Conservation (phyloP, 805 yeast species). For the Ogataea thermomethanolica region DNA sequence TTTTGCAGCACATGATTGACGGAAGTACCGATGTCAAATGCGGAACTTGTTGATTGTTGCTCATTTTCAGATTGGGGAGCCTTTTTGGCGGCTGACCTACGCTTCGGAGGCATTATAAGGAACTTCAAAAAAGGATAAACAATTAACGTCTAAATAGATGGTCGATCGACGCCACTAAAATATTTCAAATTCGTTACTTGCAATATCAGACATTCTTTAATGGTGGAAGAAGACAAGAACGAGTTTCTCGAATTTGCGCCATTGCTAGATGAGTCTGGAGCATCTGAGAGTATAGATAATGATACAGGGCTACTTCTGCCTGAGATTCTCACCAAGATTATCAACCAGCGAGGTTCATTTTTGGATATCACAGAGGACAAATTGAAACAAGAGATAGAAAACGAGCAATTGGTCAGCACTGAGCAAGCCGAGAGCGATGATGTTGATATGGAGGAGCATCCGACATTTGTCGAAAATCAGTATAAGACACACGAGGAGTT, state of each 20-base stretch:
- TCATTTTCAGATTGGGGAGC: not conserved
- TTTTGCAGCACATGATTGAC: constrained; percentile 4
- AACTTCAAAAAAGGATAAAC: constrained; percentile 1
- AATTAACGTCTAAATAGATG: not conserved
- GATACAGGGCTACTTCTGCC: constrained; percentile 33
- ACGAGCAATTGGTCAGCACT: constrained; percentile 7
- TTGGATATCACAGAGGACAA: constrained; percentile 54
- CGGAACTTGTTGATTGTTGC: constrained; percentile 6
- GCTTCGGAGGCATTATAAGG: not conserved
- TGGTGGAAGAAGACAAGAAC: not conserved
- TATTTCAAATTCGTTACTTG: not conserved
- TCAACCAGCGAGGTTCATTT: constrained; percentile 59
- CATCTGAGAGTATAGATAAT: constrained; percentile 3
- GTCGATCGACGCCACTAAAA: no score
- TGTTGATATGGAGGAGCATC: constrained; percentile 11
- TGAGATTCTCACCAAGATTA: constrained; percentile 56
- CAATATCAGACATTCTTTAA: constrained; percentile 3
- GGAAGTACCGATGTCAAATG: constrained; percentile 5
- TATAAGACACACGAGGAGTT: constrained; percentile 38
- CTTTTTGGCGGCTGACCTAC: constrained; percentile 10
- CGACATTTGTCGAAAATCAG: constrained; percentile 11
- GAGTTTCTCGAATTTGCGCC: constrained; percentile 14
- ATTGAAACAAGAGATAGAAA: constrained; percentile 43
- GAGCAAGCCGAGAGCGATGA: constrained; percentile 20
- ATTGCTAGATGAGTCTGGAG: constrained; percentile 13